Conservation (phyloP, 2,329 filamentous ascomycete genomes). For the Cladosporium sphaerospermum region DNA sequence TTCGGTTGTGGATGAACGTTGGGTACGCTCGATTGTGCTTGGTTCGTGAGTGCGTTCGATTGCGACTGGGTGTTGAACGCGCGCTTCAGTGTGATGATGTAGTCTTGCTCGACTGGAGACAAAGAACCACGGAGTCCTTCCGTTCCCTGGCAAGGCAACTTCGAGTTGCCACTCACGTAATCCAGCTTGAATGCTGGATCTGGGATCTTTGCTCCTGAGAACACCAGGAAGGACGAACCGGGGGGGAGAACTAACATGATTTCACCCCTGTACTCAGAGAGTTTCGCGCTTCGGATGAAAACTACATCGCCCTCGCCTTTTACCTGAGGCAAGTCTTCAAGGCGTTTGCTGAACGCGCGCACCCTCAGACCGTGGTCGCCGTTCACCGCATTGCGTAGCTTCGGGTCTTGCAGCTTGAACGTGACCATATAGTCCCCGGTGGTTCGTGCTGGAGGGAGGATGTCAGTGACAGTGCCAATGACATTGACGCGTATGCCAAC, state of each 20-base stretch:
- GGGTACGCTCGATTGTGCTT: not conserved
- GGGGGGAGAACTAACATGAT: conserved; percentile 21
- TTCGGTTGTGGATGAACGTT: not conserved
- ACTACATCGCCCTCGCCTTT: conserved; percentile 55
- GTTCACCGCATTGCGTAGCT: conserved; percentile 14
- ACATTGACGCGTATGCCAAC: conserved; percentile 46
- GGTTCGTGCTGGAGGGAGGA: conserved; percentile 48
- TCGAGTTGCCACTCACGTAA: conserved; percentile 19
- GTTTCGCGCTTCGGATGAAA: conserved; percentile 45
- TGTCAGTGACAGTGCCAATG: conserved; percentile 66
- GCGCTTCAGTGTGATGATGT: conserved; percentile 28
- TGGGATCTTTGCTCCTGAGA: conserved; percentile 23
- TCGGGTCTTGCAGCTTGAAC: conserved; percentile 35
- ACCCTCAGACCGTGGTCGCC: conserved; percentile 34
- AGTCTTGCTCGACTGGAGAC: conserved; percentile 26
- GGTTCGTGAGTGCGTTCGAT: not conserved
- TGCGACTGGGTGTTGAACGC: not conserved
- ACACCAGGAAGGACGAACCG: conserved; percentile 20
- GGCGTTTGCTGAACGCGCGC: conserved; percentile 53
- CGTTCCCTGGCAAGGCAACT: conserved; percentile 12
- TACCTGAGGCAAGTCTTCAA: conserved; percentile 33
- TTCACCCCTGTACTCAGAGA: conserved; percentile 16
- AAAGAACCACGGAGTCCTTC: conserved; percentile 13
- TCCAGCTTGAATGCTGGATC: conserved; percentile 21
- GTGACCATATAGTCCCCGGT: conserved; percentile 33